Conservation (phyloP, 1,139 yeast species). For the Yamadazyma atlantica region DNA sequence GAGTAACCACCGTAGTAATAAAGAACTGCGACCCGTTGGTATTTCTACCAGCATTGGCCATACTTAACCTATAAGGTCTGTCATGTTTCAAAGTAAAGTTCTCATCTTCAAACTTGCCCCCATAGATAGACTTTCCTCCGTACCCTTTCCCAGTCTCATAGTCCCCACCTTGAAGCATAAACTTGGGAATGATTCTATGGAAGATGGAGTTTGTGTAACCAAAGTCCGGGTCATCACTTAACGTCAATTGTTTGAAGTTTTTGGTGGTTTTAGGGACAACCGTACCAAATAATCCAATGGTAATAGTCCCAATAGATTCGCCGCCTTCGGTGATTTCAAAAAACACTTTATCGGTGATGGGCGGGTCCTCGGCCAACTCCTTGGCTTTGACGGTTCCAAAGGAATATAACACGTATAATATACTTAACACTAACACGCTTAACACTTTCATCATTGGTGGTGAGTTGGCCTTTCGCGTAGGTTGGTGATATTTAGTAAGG, state of each 20-base stretch:
- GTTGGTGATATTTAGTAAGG: no score
- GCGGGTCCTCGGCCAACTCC: constrained; percentile 49
- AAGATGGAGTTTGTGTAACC: constrained; percentile 51
- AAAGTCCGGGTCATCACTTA: constrained; percentile 57
- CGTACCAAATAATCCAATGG: constrained; percentile 69
- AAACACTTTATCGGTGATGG: constrained; percentile 72
- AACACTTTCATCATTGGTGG: constrained; percentile 28
- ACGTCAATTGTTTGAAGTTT: constrained; percentile 58
- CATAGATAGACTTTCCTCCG: constrained; percentile 62
- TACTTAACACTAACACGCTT: constrained; percentile 20
- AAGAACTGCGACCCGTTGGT: constrained; percentile 69
- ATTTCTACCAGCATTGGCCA: constrained; percentile 66
- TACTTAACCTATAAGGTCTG: constrained; percentile 56
- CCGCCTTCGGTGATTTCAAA: constrained; percentile 87
- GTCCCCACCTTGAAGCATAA: constrained; percentile 67
- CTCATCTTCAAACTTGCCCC: constrained; percentile 57
- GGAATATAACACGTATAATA: constrained; percentile 18
- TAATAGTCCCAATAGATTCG: constrained; percentile 62
- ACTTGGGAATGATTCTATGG: constrained; percentile 58
- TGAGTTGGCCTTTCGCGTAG: neutral
- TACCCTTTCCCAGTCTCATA: constrained; percentile 58
- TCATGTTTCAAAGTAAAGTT: constrained; percentile 58
- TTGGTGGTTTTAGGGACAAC: constrained; percentile 62
- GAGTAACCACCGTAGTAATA: constrained; percentile 60
- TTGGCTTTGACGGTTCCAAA: constrained; percentile 21